Percentiles rank a stretch among this genome's conserved stretches.
These are phyloP conservation scores for Isatis tinctoria DNA, from an alignment of 345 rosid genomes.

Conservation along the genomic window DNA sequence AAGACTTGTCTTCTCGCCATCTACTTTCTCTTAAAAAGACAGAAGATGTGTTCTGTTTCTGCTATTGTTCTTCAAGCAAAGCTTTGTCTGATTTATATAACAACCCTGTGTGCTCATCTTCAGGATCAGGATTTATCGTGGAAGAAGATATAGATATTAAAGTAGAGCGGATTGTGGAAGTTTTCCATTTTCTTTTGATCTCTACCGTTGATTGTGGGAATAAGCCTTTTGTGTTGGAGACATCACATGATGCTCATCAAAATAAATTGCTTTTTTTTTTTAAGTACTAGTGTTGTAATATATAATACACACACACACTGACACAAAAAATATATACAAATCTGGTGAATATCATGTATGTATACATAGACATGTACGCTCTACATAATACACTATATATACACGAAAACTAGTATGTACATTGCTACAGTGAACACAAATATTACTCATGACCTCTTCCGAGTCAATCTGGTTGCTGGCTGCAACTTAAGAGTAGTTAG, in stretches of 20 bases:
- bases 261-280: background rate
- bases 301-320: background rate
- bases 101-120: background rate
- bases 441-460: background rate
- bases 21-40: background rate
- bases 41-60: conserved; percentile 1
- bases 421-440: background rate
- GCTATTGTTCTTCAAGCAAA: background rate
- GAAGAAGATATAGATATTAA: conserved; percentile 23
- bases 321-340: background rate
- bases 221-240: conserved; percentile 29
- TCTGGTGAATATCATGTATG: background rate
- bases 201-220: conserved; percentile 33
- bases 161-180: conserved; percentile 8
- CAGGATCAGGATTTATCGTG: conserved; percentile 11
- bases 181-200: conserved; percentile 15
- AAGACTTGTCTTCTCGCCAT: conserved; percentile 27
- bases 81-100: conserved; percentile 5
- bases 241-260: conserved; percentile 28
- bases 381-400: background rate
- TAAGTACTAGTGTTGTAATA: conserved; percentile 17
- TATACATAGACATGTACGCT: background rate
- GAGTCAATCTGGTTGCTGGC: background rate
- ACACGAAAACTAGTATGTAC: background rate
- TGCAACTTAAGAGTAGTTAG: background rate